A percentile compares a stretch with the other conserved stretches of the same genome.
These are phyloP conservation scores for Brachypodium distachyon DNA, from an alignment of 202 grass and related monocot species.

Conservation along the genomic window DNA sequence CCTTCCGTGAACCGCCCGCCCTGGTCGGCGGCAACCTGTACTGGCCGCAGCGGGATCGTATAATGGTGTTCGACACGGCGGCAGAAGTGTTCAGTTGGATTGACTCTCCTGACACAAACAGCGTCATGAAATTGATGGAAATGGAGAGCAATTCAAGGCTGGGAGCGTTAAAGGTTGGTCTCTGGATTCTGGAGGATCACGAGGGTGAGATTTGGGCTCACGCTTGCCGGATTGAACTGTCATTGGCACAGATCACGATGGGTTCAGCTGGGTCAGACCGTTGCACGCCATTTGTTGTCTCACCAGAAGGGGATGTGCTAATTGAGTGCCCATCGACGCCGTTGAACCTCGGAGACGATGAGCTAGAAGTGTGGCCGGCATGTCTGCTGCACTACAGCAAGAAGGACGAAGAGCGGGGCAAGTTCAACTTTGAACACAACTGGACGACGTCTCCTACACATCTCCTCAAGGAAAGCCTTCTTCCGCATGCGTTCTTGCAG, in stretches of 20 bases:
- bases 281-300: too few species aligned
- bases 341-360: too few species aligned
- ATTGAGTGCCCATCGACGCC: too few species aligned
- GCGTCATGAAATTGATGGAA: neutral
- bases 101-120: neutral
- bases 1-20: neutral
- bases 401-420: too few species aligned
- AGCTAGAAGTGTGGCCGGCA: too few species aligned
- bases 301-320: neutral
- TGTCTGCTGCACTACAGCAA: too few species aligned
- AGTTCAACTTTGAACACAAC: too few species aligned
- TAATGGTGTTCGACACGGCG: neutral
- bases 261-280: too few species aligned
- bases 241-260: neutral
- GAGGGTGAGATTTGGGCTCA: neutral
- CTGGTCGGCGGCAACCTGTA: neutral
- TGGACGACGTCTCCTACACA: neutral
- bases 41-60: constrained; percentile 2
- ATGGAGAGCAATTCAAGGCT: too few species aligned
- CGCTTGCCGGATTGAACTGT: neutral
- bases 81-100: neutral
- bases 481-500: neutral
- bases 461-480: neutral
- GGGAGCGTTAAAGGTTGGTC: too few species aligned
- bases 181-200: neutral